Evolutionary conservation across 1,139 yeast genomes (phyloP).

Genomic region (Trichomonascaceae sp.): DNA sequence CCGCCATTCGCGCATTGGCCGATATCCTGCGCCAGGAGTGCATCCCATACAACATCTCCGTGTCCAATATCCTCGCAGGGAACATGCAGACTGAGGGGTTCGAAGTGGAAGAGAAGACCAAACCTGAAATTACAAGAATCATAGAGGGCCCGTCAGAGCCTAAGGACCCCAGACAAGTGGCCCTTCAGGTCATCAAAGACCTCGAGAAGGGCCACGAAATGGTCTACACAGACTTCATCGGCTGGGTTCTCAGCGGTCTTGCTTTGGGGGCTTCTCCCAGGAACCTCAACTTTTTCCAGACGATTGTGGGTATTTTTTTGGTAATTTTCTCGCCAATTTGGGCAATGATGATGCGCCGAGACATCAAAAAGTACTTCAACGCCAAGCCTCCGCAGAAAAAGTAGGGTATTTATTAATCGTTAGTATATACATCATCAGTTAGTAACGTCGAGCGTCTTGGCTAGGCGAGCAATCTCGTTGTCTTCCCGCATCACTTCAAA

Average conservation of each 20-base stretch:
- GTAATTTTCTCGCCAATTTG: conserved; percentile 55
- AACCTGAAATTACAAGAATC: conserved; percentile 67
- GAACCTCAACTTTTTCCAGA: conserved; percentile 35
- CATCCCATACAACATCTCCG: conserved; percentile 43
- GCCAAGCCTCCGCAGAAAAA: no score
- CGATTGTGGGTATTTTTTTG: conserved; percentile 32
- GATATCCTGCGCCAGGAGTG: conserved; percentile 76
- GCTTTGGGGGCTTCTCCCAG: conserved; percentile 64
- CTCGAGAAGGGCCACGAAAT: conserved; percentile 58
- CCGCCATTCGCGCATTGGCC: conserved; percentile 65
- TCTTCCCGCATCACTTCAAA: conserved; percentile 41
- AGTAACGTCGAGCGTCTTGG: neutral
- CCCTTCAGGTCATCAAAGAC: conserved; percentile 42
- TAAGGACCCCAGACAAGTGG: conserved; percentile 55
- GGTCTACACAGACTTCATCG: conserved; percentile 70
- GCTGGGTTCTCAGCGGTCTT: conserved; percentile 65
- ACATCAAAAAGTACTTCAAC: conserved; percentile 39
- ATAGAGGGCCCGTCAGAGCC: conserved; percentile 82
- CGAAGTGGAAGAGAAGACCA: conserved; percentile 64
- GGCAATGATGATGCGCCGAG: conserved; percentile 38
- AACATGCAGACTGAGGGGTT: conserved; percentile 85
- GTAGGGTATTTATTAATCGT: neutral
- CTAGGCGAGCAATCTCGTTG: conserved; percentile 31
- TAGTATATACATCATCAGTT: neutral
- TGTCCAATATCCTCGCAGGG: conserved; percentile 64